These are phyloP conservation scores for Crithidia thermophila DNA, from an alignment of 208 protist genomes.

Conservation along the genomic window DNA sequence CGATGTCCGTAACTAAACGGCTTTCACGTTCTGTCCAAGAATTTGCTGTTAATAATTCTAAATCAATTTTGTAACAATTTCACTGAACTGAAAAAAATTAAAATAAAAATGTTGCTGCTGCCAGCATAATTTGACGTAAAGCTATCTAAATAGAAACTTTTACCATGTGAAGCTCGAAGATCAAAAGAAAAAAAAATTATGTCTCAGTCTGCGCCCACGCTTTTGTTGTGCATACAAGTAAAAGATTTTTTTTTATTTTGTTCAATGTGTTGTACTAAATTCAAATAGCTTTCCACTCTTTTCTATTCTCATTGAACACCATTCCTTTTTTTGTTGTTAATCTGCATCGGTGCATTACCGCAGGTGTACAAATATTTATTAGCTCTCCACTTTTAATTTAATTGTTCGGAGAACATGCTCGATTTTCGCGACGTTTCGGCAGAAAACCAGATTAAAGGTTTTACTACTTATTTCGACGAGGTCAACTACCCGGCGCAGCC, in stretches of 20 bases:
- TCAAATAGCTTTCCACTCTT: neutral
- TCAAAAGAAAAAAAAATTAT: neutral
- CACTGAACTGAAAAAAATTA: too few species aligned
- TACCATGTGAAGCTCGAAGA: neutral
- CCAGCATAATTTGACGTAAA: too few species aligned
- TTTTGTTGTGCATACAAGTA: too few species aligned
- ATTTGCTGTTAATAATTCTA: too few species aligned
- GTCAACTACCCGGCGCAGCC: conserved; percentile 51
- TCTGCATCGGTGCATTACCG: neutral
- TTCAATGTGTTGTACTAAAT: too few species aligned
- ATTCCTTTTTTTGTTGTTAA: conserved; percentile 38
- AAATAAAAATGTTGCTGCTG: too few species aligned
- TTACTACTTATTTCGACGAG: conserved; percentile 32
- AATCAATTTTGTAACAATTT: too few species aligned
- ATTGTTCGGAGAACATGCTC: conserved; percentile 9
- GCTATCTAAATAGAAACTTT: too few species aligned
- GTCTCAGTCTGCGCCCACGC: too few species aligned
- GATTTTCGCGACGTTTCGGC: conserved; percentile 26
- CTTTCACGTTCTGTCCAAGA: too few species aligned
- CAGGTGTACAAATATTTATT: neutral
- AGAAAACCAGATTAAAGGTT: conserved; percentile 26
- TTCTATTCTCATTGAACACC: neutral
- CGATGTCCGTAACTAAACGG: too few species aligned
- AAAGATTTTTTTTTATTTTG: too few species aligned
- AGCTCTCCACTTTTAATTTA: conserved; percentile 1